Evolutionary conservation across 345 rosid species (phyloP), one percentile per base, ranked within the genome.

Genomic region (Dovyalis caffra): DNA sequence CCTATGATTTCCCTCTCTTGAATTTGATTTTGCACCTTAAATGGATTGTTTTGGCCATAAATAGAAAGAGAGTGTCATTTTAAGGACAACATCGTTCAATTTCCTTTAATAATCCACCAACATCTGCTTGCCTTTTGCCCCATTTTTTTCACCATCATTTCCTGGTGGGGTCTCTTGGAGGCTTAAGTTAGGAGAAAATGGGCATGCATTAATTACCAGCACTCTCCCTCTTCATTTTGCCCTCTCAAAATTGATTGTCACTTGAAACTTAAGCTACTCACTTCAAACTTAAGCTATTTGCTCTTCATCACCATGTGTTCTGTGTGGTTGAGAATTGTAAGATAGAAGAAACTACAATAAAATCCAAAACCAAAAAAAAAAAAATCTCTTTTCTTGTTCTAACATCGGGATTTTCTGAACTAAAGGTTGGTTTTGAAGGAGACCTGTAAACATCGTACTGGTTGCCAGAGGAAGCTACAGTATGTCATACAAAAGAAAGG

Each of bases 401-500:
- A 12, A 43, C 47, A 43, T 43, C 47, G 11, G 47, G 47, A 43
- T 43, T 43, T 10, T 12, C 47, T 14, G 47, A 43, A 14, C 16
- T 14, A 43, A 43, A 12, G 47, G 11, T 40, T 43, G 47, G 47
- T 12, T 3, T n/a, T 35, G 31, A 70, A 16, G 38, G 25, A 26
- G 21, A 33, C 1, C 25, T 51, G 11, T 23, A 61, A 25, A n/a
- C 68, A 58, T 40, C 34, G 67, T 40, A 67, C 60, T 40, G 43
- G 23, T 60, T 58, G 63, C 69, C 67, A 69, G 49, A 40, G 6
- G 69, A 76, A 68, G 37, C 75, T 64, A 60, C 74, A 70, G 58
- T 73, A 60, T 23, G 73, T 49, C 82, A 64, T 64, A 47, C 82
- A 78, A 66, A 31, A 56, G 69, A 73, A 51, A 72, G 63, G 83